phyloP scores from a whole-genome alignment of 78 protist genomes.

The Emiliania huxleyi region DNA sequence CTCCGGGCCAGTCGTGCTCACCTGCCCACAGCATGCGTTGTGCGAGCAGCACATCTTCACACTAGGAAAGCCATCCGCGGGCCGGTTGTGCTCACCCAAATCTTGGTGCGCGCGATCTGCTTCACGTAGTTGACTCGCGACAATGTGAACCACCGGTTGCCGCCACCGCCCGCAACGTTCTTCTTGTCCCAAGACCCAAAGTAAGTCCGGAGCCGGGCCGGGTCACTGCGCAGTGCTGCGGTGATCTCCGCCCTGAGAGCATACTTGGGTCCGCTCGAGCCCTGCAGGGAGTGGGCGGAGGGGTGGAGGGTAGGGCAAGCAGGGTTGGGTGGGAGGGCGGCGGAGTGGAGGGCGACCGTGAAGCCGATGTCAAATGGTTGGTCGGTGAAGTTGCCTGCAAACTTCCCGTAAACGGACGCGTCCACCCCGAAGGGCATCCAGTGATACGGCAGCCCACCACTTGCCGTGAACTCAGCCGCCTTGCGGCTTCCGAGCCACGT shows the following conservation, averaged over 20 bases:
- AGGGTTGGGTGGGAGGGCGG: too few relatives aligned
- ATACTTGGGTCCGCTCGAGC: neutral
- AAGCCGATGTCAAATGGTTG: neutral
- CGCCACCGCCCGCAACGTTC: neutral
- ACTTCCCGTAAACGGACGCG: neutral
- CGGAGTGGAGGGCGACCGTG: neutral
- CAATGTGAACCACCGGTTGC: neutral
- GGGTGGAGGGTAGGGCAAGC: too few relatives aligned
- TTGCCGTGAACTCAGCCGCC: neutral
- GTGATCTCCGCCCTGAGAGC: neutral
- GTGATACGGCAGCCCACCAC: neutral
- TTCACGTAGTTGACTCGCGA: neutral
- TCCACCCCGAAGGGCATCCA: neutral
- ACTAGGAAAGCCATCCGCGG: too few relatives aligned
- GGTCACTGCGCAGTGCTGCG: neutral
- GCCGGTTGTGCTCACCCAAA: conserved; percentile 4
- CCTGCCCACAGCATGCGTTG: too few relatives aligned
- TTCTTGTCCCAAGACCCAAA: neutral
- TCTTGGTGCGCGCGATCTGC: neutral
- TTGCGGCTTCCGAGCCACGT: neutral
- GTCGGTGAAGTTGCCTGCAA: neutral
- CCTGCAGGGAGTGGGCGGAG: too few relatives aligned
- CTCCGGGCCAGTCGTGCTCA: neutral
- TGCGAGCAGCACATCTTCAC: too few relatives aligned
- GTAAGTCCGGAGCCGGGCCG: neutral